These are phyloP conservation scores for Agrostemma githago DNA, from an alignment of 148 eudicot genomes.

Conservation along the genomic window DNA sequence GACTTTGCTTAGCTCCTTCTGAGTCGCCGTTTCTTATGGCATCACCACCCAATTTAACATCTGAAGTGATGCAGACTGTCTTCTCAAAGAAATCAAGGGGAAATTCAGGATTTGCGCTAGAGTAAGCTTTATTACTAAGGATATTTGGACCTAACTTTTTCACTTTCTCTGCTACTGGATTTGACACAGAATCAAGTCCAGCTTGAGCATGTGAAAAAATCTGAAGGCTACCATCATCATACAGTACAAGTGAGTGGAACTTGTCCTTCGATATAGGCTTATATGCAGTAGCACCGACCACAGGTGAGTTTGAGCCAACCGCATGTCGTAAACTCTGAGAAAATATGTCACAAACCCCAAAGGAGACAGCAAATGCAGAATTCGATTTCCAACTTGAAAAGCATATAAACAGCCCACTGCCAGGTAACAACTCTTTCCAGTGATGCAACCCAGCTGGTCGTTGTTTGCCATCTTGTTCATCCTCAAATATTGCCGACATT, in stretches of 20 bases:
- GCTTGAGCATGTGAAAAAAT: constrained; percentile 73
- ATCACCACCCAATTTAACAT: constrained; percentile 88
- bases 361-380: constrained; percentile 67
- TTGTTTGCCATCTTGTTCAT: constrained; percentile 71
- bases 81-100: constrained; percentile 98
- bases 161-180: constrained; percentile 62
- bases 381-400: constrained; percentile 75
- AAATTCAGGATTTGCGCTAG: constrained; percentile 83
- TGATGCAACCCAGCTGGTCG: constrained; percentile 88
- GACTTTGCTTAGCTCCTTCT: constrained; percentile 90
- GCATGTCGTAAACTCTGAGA: constrained; percentile 82
- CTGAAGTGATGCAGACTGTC: constrained; percentile 81
- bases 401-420: constrained; percentile 86
- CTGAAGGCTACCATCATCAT: constrained; percentile 99
- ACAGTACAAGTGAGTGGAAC: constrained; percentile 83
- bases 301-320: constrained; percentile 81
- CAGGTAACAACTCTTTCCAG: constrained; percentile 78
- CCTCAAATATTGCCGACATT: constrained; percentile 58
- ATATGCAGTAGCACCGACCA: constrained; percentile 90
- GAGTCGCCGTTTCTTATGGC: constrained; percentile 90
- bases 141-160: constrained; percentile 82
- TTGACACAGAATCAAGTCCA: constrained; percentile 62
- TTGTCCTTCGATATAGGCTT: constrained; percentile 92
- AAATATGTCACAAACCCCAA: constrained; percentile 66
- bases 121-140: constrained; percentile 77